Base-by-base conservation (phyloP, 2,329 filamentous ascomycete genomes). In the Amauroascus niger region DNA sequence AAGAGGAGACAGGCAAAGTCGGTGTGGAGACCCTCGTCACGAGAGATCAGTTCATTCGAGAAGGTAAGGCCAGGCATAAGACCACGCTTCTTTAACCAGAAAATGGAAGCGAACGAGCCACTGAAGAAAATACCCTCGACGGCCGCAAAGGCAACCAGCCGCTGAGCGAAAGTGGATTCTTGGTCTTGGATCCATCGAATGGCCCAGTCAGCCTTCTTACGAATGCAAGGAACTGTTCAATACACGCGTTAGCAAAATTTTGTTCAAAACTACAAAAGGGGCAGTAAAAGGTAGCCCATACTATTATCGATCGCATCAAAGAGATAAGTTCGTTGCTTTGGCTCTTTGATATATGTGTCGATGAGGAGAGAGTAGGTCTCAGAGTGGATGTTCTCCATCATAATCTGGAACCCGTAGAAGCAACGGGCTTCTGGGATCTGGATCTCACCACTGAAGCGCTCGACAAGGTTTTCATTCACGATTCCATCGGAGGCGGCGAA, bases 331-430 rank as follows among this genome's bases (percentile, higher is more conserved):
- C 88, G 84, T 78, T 98, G 91, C 69, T 87, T 86, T 59, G 88
- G 87, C 78, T 98, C 93, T 80, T 94, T 96, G 76, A 98, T 95
- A 74, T 98, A 98, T 59, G 91, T 96, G 72, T 98, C 93, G 70
- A 98, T 98, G 69, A 98, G 84, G 33, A 98, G 84, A 18, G 91
- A 97, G 81, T 98, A 98, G 52, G 93, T 98, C 78, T 98, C 93
- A 14, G 93, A 96, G 81, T 98, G 93, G 67, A 98, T 95, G 77
- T 98, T 98, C 80, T 98, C 93, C 88, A 98, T 97, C 93, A 98
- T 98, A 78, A 97, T 97, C 78, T 98, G 93, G 82, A 98, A 98
- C 60, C 93, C 93, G 73, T 98, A 98, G 81, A 98, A 98, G 83
- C 93, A 98, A 66, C 93, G 89, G 60, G 93, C 93, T 76, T 98